Evolutionary conservation across 345 rosid species (phyloP).

Genomic region (Rhodamnia argentea): DNA sequence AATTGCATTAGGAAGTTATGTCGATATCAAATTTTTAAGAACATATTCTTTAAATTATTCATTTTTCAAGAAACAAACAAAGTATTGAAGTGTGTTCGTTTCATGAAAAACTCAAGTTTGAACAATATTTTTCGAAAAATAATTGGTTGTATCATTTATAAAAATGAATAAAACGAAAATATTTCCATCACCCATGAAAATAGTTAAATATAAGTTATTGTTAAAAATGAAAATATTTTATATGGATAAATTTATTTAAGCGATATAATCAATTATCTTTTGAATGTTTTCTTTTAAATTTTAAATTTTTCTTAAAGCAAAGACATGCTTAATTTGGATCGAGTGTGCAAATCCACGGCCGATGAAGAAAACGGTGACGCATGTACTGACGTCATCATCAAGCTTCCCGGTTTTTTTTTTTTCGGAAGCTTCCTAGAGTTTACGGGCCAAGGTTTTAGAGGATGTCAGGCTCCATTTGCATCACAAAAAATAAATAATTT

Average conservation of each 20-base stretch:
- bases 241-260: neutral
- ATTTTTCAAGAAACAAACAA: neutral
- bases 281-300: too few relatives aligned
- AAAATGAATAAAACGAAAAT: neutral
- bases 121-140: neutral
- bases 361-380: too few relatives aligned
- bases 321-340: neutral
- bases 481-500: too few relatives aligned
- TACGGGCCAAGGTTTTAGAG: neutral
- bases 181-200: neutral
- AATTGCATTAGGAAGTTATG: neutral
- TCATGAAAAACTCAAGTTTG: neutral
- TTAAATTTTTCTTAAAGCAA: too few relatives aligned
- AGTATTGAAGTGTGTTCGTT: neutral
- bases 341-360: neutral
- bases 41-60: neutral
- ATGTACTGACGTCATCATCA: too few relatives aligned
- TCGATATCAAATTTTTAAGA: neutral
- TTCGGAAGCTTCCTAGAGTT: neutral
- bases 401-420: neutral
- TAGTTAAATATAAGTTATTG: neutral
- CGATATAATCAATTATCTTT: neutral
- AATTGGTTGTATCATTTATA: neutral
- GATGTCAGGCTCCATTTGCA: too few relatives aligned
- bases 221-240: neutral